Evolutionary conservation across 768 basidiomycete species (phyloP), one percentile per base, ranked within the genome.

Genomic region (Rhodotorula taiwanensis): DNA sequence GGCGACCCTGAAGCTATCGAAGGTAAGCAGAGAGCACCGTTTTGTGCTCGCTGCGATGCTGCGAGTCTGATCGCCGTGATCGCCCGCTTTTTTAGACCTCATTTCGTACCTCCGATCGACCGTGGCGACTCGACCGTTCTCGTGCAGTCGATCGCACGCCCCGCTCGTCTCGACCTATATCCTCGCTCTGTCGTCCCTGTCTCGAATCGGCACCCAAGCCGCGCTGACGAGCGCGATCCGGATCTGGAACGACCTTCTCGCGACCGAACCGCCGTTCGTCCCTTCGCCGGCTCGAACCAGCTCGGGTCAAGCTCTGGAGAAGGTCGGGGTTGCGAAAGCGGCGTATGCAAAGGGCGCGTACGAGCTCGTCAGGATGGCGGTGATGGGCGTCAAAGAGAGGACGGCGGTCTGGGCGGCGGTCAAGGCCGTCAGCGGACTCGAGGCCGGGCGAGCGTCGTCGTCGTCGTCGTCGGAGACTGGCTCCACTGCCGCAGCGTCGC

Each of bases 1-100:
- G 34, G 57, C 0, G 67, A 69, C 25, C 11, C 55, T 7, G 42
- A 55, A 4, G 60, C 58, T 11, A 44, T 57, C 9, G 60, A 65
- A 31, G 62, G 67, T 69, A 33, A 27, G 58, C 42, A 7, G 5
- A 3, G 27, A 31, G 30, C 4, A 5, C 14, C 41, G 47, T 27
- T 23, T 47, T 58, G 34, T 34, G n/a, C 34, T 27, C 27, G 18
- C 23, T 27, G 8, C 9, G 25, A 15, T 39, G 9, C 36, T n/a
- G 36, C 25, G 2, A 2, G 27, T 13, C n/a, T 27, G 3, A 25
- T 14, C 11, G 8, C 15, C 2, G n/a, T 6, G 27, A 15, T 28
- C 16, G 1, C 10, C 11, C 5, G 9, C 23, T 9, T 4, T 30
- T 16, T 30, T 31, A 54, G 43, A 36, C 18, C 5, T 60, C 13